Percentiles rank a stretch among this genome's conserved stretches.
These are phyloP conservation scores for Ceratocystis cubensis DNA, from an alignment of 2,329 filamentous ascomycete genomes.

Conservation along the genomic window DNA sequence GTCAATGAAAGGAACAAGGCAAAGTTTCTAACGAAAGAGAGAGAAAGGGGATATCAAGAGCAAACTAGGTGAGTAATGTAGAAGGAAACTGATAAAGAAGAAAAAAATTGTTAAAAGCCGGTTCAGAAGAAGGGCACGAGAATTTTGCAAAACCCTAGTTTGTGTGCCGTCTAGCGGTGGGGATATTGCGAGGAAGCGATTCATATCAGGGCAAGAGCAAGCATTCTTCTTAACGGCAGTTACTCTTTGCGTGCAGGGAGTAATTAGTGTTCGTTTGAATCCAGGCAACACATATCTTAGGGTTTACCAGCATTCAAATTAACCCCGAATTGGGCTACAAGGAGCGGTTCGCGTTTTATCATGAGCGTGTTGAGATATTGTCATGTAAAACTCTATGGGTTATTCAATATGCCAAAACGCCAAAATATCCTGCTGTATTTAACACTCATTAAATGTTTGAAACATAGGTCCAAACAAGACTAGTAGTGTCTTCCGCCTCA, in stretches of 20 bases:
- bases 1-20: background rate
- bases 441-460: background rate
- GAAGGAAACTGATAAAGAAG: background rate
- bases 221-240: too few species aligned
- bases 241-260: too few species aligned
- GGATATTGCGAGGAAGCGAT: too few species aligned
- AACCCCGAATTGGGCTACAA: background rate
- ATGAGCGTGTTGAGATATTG: background rate
- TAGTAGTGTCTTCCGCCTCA: background rate
- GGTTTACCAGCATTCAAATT: too few species aligned
- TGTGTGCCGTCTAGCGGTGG: background rate
- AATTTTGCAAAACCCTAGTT: background rate
- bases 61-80: background rate
- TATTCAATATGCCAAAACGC: background rate
- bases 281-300: background rate
- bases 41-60: background rate
- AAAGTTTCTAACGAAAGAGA: background rate
- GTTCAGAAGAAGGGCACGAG: background rate
- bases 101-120: background rate
- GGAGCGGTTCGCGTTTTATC: background rate
- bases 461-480: background rate
- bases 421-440: background rate
- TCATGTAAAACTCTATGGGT: background rate
- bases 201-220: too few species aligned
- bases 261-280: background rate